Evolutionary conservation across 2,329 filamentous ascomycete species (phyloP), one percentile per base, ranked within the genome.

Genomic region (Aulographum hederae): DNA sequence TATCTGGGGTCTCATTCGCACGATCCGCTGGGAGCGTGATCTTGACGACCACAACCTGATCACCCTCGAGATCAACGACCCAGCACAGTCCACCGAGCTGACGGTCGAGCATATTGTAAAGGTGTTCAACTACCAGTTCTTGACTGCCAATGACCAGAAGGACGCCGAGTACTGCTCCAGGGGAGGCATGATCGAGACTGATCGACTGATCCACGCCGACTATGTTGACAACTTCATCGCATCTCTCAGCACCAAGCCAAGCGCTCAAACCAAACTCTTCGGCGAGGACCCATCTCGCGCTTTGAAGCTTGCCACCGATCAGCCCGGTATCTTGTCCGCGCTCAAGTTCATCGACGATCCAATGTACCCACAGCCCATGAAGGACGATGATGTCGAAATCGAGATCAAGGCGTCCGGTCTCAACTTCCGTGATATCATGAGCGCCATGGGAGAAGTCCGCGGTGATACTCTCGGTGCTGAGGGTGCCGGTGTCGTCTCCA

Each of bases 401-500:
- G 15, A 28, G 16, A 14, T 28, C 10, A n/a, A 8, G 12, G 27
- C 27, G 8, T n/a, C 27, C 12, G 12, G 12, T 10, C 12, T 28
- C 15, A 28, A 28, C 27, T 28, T 28, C 21, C 21, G 8, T n/a
- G 21, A 25, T n/a, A 25, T 25, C 8, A 25, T 25, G 21, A 25
- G 8, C 21, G 8, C 21, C n/a, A 8, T 25, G 8, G 21, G 21
- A 8, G 8, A 25, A 25, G 21, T 25, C 21, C 8, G n/a, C 21
- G 21, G 21, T 25, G 15, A 28, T 14, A 10, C 8, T n/a, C 15
- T 28, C 8, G 29, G 28, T 18, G 6, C 18, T 20, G 34, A 35
- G 18, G 13, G 20, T 13, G 18, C 11, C n/a, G 34, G 34, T 19
- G 14, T 34, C 5, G 32, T 35, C n/a, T n/a, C 18, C 12, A 8